Percentiles rank a stretch among this genome's conserved stretches.
These are phyloP conservation scores for Avicennia marina DNA, from an alignment of 257 asterid species.

Conservation along the genomic window DNA sequence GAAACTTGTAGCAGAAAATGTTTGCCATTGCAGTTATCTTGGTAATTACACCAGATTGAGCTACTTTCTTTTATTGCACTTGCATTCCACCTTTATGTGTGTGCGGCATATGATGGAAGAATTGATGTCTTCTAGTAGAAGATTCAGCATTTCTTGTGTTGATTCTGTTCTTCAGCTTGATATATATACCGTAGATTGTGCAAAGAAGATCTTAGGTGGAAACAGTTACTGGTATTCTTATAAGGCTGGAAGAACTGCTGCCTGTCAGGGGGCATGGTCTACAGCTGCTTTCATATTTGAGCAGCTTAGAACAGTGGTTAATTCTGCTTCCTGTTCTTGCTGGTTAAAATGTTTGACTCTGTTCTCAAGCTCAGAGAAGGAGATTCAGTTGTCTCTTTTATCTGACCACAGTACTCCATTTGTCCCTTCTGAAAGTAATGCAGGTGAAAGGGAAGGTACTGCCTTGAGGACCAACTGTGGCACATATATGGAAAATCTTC, in stretches of 20 bases:
- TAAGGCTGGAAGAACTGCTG: conserved; percentile 71
- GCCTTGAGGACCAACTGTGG: conserved; percentile 17
- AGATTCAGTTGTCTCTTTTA: conserved; percentile 39
- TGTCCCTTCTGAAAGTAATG: conserved; percentile 15
- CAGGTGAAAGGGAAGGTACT: conserved; percentile 17
- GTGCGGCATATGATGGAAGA: conserved; percentile 27
- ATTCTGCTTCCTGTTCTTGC: conserved; percentile 41
- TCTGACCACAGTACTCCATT: conserved; percentile 10
- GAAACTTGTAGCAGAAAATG: conserved; percentile 47
- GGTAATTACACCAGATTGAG: conserved; percentile 30
- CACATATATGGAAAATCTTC: conserved; percentile 35
- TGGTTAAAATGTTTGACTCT: conserved; percentile 70
- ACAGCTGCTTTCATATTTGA: conserved; percentile 67
- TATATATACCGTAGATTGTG: conserved; percentile 37
- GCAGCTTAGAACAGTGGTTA: conserved; percentile 40
- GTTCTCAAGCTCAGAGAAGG: conserved; percentile 57
- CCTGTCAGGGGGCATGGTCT: conserved; percentile 80
- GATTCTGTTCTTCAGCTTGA: conserved; percentile 43
- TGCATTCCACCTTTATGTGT: conserved; percentile 24
- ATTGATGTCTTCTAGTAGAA: conserved; percentile 17
- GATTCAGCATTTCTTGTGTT: conserved; percentile 13
- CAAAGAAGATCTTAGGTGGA: conserved; percentile 37
- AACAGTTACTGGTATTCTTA: conserved; percentile 58
- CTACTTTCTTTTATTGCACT: conserved; percentile 49
- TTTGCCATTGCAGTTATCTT: conserved; percentile 31